Conservation (phyloP, 176 grass and related monocot genomes). For the Luzula sylvatica region DNA sequence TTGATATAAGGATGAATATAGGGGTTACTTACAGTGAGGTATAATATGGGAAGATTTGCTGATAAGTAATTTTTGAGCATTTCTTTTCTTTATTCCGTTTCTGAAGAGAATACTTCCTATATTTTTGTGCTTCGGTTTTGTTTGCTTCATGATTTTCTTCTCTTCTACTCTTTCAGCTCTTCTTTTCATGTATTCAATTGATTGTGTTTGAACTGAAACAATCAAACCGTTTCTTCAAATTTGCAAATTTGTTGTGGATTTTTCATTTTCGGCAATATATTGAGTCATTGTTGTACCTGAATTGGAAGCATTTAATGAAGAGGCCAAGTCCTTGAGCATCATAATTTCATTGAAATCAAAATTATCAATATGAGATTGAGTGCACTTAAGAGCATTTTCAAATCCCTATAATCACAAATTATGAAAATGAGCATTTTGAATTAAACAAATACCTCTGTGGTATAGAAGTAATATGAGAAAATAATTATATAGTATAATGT, state of each 20-base stretch:
- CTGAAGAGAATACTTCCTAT: conserved; percentile 56
- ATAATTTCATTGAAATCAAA: conserved; percentile 28
- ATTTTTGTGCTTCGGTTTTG: conserved; percentile 30
- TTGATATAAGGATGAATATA: too few relatives aligned
- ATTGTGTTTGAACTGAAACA: conserved; percentile 51
- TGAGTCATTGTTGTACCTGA: conserved; percentile 35
- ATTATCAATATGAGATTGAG: conserved; percentile 23
- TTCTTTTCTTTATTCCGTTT: conserved; percentile 65
- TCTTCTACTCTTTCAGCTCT: conserved; percentile 28
- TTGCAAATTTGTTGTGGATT: too few relatives aligned
- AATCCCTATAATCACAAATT: conserved; percentile 44
- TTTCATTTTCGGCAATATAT: too few relatives aligned
- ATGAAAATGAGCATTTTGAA: too few relatives aligned
- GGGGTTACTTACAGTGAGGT: too few relatives aligned
- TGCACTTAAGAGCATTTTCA: conserved; percentile 50
- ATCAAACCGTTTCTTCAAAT: neutral
- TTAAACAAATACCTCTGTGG: too few relatives aligned
- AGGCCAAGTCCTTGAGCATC: conserved; percentile 44
- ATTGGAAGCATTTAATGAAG: conserved; percentile 43
- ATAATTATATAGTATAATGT: neutral
- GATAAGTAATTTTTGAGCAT: conserved; percentile 42
- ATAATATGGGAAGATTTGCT: conserved; percentile 17
- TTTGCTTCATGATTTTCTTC: conserved; percentile 16
- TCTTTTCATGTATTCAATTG: conserved; percentile 66
- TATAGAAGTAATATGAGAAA: too few relatives aligned